These are phyloP conservation scores for Ulota crispa DNA, from an alignment of 225 moss, liverwort and hornwort species.

Conservation along the genomic window DNA sequence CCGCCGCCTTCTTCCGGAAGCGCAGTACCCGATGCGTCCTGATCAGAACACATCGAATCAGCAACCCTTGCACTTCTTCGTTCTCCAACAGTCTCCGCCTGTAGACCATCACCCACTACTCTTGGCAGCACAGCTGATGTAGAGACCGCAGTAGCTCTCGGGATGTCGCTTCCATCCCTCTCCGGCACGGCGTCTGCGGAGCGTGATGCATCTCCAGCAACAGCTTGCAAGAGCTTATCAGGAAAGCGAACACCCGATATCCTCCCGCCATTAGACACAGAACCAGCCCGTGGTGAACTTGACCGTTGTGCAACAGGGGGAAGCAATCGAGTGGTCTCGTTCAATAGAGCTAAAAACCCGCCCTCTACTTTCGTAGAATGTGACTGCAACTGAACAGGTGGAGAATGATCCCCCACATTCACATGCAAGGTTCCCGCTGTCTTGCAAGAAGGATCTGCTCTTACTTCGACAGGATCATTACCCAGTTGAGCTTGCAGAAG, in stretches of 20 bases:
- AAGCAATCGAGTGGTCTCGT: slow-evolving; percentile 19
- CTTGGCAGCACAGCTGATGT: neutral
- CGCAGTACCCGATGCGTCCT: neutral
- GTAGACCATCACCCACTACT: slow-evolving; percentile 11
- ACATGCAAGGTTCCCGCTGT: neutral
- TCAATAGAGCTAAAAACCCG: slow-evolving; percentile 28
- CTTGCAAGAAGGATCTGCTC: neutral
- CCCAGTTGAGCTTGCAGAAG: slow-evolving; percentile 45
- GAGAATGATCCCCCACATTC: slow-evolving; percentile 29
- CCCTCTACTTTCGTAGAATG: slow-evolving; percentile 15
- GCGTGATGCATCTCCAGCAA: slow-evolving; percentile 5
- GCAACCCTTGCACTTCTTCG: slow-evolving; percentile 11
- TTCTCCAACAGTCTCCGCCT: slow-evolving; percentile 14
- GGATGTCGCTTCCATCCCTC: slow-evolving; percentile 12
- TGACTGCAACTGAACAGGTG: slow-evolving; percentile 23
- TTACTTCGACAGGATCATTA: slow-evolving; percentile 21
- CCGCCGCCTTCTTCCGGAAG: neutral
- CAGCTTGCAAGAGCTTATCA: slow-evolving; percentile 6
- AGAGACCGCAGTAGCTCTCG: slow-evolving; percentile 13
- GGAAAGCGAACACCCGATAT: slow-evolving; percentile 5
- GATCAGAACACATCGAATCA: slow-evolving; percentile 2
- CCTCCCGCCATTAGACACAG: slow-evolving; percentile 19
- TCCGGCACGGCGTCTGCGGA: slow-evolving; percentile 7
- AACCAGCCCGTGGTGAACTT: slow-evolving; percentile 1
- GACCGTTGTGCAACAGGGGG: slow-evolving; percentile 17